These are phyloP conservation scores for Bacidia rubella DNA, from an alignment of 495 filamentous ascomycete species.

Conservation along the genomic window DNA sequence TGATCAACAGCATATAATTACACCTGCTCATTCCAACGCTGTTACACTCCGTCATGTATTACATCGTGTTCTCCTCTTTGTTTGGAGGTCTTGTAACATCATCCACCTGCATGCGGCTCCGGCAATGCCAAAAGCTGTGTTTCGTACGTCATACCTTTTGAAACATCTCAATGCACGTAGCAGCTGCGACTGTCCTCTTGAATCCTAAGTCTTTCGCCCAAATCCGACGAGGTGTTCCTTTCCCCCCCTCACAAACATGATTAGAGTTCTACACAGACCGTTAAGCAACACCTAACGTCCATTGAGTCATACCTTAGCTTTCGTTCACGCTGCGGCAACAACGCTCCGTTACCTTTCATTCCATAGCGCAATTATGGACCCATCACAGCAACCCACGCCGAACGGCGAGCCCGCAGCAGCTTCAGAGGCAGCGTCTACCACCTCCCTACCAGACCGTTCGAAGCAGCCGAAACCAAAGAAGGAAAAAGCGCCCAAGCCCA, in stretches of 20 bases:
- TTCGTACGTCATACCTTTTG: too few relatives aligned
- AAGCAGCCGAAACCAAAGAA: slow-evolving; percentile 10
- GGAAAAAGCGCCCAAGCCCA: slow-evolving; percentile 11
- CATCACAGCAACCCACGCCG: background rate
- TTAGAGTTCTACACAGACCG: too few relatives aligned
- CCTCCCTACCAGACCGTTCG: background rate
- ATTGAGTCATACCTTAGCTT: background rate
- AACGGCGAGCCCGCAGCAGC: background rate
- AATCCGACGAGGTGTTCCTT: too few relatives aligned
- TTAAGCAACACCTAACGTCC: background rate
- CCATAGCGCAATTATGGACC: background rate
- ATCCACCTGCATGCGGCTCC: too few relatives aligned
- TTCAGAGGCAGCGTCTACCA: background rate
- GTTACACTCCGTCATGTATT: background rate
- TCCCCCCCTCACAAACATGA: too few relatives aligned
- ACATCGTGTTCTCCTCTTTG: too few relatives aligned
- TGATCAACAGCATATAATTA: background rate
- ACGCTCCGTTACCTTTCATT: background rate
- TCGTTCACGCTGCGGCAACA: background rate
- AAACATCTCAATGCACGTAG: too few relatives aligned
- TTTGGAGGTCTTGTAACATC: too few relatives aligned
- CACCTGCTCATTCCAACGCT: background rate
- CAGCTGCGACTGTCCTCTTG: too few relatives aligned
- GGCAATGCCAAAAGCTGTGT: too few relatives aligned
- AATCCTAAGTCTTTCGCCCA: too few relatives aligned